Evolutionary conservation across 257 asterid genomes (phyloP).

Genomic region (Datura wrightii): DNA sequence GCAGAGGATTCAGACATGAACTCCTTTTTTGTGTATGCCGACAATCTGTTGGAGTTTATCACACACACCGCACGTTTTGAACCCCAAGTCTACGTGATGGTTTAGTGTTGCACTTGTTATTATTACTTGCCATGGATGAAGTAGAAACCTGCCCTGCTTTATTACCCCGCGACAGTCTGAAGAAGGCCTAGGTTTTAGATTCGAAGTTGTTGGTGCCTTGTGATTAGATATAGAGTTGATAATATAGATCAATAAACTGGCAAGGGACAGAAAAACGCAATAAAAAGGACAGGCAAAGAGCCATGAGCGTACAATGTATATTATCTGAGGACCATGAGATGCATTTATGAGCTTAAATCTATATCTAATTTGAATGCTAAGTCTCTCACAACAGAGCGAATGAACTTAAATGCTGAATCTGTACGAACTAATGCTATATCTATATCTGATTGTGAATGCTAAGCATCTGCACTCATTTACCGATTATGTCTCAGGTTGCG

Average conservation of each 20-base stretch:
- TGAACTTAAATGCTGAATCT: too few relatives aligned
- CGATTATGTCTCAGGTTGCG: too few relatives aligned
- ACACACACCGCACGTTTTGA: not conserved
- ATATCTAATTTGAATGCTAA: too few relatives aligned
- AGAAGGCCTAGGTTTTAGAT: not conserved
- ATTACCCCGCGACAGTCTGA: not conserved
- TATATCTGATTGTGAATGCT: not conserved
- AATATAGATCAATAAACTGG: not conserved
- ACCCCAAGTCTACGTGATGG: not conserved
- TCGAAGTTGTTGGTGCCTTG: not conserved
- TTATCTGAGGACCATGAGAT: not conserved
- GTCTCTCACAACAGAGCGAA: too few relatives aligned
- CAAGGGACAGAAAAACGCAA: not conserved
- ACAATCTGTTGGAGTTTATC: not conserved
- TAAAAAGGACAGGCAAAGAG: not conserved
- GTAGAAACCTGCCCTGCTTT: not conserved
- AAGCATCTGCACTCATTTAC: not conserved
- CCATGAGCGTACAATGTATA: not conserved
- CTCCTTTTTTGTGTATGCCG: not conserved
- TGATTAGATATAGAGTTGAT: conserved; percentile 14
- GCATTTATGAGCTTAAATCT: not conserved
- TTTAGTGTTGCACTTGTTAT: not conserved
- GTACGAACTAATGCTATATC: not conserved
- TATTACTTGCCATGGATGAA: not conserved
- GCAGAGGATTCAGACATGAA: not conserved